Evolutionary conservation across 768 basidiomycete species (phyloP), one percentile per base, ranked within the genome.

Genomic region (Agaricus blazei): DNA sequence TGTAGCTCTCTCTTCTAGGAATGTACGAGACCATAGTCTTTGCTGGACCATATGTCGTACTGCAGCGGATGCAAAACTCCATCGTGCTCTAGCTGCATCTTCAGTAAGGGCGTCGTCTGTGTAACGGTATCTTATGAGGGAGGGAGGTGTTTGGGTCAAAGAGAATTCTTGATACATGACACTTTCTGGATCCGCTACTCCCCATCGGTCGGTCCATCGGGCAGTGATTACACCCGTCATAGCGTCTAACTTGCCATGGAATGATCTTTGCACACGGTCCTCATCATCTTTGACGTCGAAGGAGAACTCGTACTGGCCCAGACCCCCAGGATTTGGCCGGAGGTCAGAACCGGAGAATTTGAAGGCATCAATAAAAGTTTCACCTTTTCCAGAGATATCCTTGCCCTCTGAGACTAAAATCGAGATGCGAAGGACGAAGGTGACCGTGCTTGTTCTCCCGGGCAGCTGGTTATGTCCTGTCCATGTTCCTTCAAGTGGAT

Each of bases 401-500:
- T 55, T 57, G 14, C 59, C 61, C 47, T 64, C 61, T 14, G 58
- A 42, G 27, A 59, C 58, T 5, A 70, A 59, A 38, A 71, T 65
- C 1, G 68, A 71, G 7, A 69, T 24, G 0, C 69, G 64, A 28
- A 68, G 57, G 29, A 70, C 55, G 44, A 65, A 70, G 3, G 63
- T 63, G 38, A 67, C 62, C 42, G 47, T 55, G 34, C 67, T 62
- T 4, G 61, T 62, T 3, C 66, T 67, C 27, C 63, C 65, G n/a
- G 56, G 52, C 2, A 65, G 63, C 9, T 50, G 52, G 51, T 64
- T 66, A 42, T 67, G 65, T 4, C 69, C 69, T 8, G 68, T 64
- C 70, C 70, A 71, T 7, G 68, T 69, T 19, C 70, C 70, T 54
- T 70, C 67, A 2, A 69, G 63, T 11, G 65, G 63, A 31, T 64